phyloP scores from a whole-genome alignment of 495 filamentous ascomycete species.

The Melanomma pulvis-pyrius region DNA sequence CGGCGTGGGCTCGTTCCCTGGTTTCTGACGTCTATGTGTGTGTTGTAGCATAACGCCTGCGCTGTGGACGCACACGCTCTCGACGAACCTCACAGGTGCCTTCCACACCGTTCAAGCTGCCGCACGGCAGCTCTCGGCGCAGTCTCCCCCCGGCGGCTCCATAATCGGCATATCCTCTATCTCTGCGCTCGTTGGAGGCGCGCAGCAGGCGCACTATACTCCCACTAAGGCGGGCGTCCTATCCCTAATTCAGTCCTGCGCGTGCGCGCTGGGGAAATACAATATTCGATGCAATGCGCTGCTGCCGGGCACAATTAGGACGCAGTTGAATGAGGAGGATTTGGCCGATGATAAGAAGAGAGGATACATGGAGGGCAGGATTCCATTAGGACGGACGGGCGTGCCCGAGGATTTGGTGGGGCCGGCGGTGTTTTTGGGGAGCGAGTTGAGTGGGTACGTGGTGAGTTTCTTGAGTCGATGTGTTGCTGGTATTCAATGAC shows the following conservation, averaged over 20 bases:
- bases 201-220: slow-evolving; percentile 81
- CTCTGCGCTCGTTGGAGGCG: slow-evolving; percentile 81
- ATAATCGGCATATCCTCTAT: slow-evolving; percentile 88
- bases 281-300: slow-evolving; percentile 83
- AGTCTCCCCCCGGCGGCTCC: slow-evolving; percentile 64
- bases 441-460: slow-evolving; percentile 56
- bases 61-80: slow-evolving; percentile 66
- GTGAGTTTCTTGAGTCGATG: slow-evolving; percentile 37
- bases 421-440: slow-evolving; percentile 84
- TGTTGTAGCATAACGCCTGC: slow-evolving; percentile 39
- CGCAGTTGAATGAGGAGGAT: slow-evolving; percentile 85
- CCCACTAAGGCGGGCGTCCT: slow-evolving; percentile 87
- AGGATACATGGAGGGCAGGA: slow-evolving; percentile 80
- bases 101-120: slow-evolving; percentile 87
- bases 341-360: slow-evolving; percentile 70
- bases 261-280: slow-evolving; percentile 75
- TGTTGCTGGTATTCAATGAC: neutral
- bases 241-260: slow-evolving; percentile 82
- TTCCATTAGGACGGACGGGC: slow-evolving; percentile 77
- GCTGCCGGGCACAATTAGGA: slow-evolving; percentile 81
- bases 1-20: neutral
- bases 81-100: slow-evolving; percentile 81
- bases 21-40: no score
- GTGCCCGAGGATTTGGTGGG: slow-evolving; percentile 71
- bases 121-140: slow-evolving; percentile 73